Evolutionary conservation across 2,329 filamentous ascomycete genomes (phyloP).

Genomic region (Fusarium transvaalense): DNA sequence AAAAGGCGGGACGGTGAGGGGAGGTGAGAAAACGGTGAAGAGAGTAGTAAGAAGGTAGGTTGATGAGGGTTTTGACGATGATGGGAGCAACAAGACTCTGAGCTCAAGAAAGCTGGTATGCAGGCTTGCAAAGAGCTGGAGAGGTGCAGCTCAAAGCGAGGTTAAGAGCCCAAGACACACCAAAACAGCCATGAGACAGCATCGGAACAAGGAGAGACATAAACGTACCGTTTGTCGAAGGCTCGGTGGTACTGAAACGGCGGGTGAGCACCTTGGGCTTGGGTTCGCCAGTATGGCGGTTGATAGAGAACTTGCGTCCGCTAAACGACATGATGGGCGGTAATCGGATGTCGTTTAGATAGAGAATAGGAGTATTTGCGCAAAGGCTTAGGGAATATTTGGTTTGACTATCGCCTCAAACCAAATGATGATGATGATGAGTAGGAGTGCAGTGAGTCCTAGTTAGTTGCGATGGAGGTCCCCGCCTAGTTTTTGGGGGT

Average conservation of each 20-base stretch:
- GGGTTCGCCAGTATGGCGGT: conserved; percentile 73
- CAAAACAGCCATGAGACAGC: neutral
- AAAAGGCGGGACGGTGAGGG: conserved; percentile 42
- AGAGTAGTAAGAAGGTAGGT: conserved; percentile 3
- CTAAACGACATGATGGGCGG: conserved; percentile 60
- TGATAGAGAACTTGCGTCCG: conserved; percentile 75
- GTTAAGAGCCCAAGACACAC: neutral
- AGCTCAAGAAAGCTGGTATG: conserved; percentile 1
- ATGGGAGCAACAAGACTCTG: neutral
- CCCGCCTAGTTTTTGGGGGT: conserved; percentile 13
- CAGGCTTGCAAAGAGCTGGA: neutral
- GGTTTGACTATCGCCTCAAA: conserved; percentile 16
- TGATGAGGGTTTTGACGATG: conserved; percentile 16
- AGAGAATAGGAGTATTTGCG: conserved; percentile 4
- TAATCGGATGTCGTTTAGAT: neutral
- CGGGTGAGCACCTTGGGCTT: conserved; percentile 60
- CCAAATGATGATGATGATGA: conserved; percentile 2
- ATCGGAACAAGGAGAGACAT: neutral
- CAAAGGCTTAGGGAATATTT: conserved; percentile 5
- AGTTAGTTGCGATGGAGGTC: conserved; percentile 14
- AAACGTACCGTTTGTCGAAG: conserved; percentile 65
- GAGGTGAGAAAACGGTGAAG: conserved; percentile 39
- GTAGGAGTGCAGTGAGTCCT: conserved; percentile 8
- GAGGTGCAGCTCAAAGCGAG: neutral
- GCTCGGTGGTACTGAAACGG: conserved; percentile 70